Evolutionary conservation across 352 stramenopile genomes (phyloP), one percentile per base, ranked within the genome.

Genomic region (Pythium utonaiense): DNA sequence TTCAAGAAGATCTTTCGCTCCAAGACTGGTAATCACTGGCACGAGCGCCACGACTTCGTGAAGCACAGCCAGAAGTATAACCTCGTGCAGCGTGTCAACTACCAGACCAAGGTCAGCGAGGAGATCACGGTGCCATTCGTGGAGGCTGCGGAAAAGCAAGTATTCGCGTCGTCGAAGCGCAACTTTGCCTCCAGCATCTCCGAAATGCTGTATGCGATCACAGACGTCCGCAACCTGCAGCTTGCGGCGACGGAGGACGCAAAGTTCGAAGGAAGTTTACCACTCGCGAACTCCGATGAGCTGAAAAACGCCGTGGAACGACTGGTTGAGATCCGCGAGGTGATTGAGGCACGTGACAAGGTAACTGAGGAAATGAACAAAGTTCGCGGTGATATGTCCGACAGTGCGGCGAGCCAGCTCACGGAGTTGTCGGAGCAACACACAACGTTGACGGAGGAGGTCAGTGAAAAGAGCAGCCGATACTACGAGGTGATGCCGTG

Each of bases 401-500:
- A 88, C 9, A 73, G 74, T 9, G 73, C 68, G 8, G 50, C 69
- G 0, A 71, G 53, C 0, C 70, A 73, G 16, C 75, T 88, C 16
- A 64, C 71, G 7, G 66, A 82, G 3, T 62, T 88, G 3, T 78
- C 80, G 10, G 71, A 77, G 7, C 64, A 74, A 33, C 77, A 90
- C 51, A 69, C 67, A 6, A 62, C 67, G 0, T 64, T 88, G 25
- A 91, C 72, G 0, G 83, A 93, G 60, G 70, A 75, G 7, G 73
- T 93, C 47, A 90, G 80, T 41, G 80, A 89, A 38, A 77, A 74
- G 57, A 88, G 77, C 47, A 89, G 78, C 38, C 77, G 83, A 16
- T 93, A 93, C 61, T 91, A 89, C 58, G 83, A 93, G 57, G 66
- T 90, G 10, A 90, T 93, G 73, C 83, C 83, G 19, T 86, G 75